phyloP scores from a whole-genome alignment of 345 rosid genomes.

The Turnera subulata region DNA sequence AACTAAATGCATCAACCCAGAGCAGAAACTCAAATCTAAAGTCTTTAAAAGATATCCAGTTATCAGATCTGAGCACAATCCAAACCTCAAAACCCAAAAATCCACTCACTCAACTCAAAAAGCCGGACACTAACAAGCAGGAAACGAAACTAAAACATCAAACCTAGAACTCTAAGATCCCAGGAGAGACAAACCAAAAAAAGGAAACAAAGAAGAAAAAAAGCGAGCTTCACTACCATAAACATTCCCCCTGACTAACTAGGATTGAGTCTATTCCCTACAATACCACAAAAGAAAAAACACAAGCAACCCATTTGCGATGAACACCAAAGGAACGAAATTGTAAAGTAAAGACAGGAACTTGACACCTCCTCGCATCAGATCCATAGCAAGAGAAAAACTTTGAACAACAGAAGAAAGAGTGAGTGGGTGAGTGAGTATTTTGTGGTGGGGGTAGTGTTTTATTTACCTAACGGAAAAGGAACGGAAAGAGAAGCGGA shows the following conservation, averaged over 20 bases:
- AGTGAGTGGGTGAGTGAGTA: too few species aligned
- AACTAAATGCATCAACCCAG: too few species aligned
- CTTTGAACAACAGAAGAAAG: too few species aligned
- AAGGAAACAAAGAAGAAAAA: too few species aligned
- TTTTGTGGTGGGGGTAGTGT: too few species aligned
- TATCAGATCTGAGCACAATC: constrained; percentile 11
- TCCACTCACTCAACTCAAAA: not conserved
- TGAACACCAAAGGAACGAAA: not conserved
- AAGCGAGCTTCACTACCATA: too few species aligned
- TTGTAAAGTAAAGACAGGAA: not conserved
- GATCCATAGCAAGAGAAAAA: too few species aligned
- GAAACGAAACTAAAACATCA: not conserved
- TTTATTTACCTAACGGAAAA: constrained; percentile 9
- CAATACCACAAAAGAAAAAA: too few species aligned
- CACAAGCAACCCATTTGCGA: not conserved
- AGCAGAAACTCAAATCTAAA: not conserved
- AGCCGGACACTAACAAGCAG: not conserved
- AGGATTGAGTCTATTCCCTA: not conserved
- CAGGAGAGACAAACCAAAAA: too few species aligned
- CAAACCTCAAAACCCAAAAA: not conserved
- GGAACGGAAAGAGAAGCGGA: constrained; percentile 1
- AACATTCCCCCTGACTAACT: not conserved
- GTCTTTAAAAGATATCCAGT: not conserved
- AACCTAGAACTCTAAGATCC: not conserved
- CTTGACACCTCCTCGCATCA: not conserved